Base-by-base conservation (phyloP, 2,329 filamentous ascomycete species). In the Venturia oleaginea region DNA sequence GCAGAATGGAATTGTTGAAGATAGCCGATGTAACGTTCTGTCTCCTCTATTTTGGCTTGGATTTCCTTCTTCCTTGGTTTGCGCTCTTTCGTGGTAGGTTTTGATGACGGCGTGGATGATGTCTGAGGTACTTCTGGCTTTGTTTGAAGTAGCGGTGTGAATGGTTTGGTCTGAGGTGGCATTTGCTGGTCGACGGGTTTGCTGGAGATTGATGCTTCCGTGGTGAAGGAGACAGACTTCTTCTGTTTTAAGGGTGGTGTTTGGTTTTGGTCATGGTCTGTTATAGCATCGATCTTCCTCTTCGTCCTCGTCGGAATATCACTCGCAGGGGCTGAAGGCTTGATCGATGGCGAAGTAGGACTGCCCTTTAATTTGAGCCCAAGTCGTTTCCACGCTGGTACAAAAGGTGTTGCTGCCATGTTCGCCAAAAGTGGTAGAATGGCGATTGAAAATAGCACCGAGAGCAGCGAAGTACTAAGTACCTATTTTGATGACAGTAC, bases 1-100 rank as follows among this genome's bases (percentile, higher is more conserved):
- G 86, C 83, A 64, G 82, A 83, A 76, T 90, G 82, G 82, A 92
- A 96, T 72, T 87, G 85, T 59, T 81, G 81, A 55, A 97, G 83
- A 73, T 97, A 97, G 63, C 84, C 81, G 19, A 95, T 80, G 65
- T 91, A 87, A 17, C 42, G 42, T 37, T 57, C 64, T 68, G 69
- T 54, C 67, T 71, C 38, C 68, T 64, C 43, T 68, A 64, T 76
- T 69, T 60, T 71, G 64, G 19, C 70, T 63, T 65, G 34, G n/a
- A 32, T 46, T 6, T 32, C 32, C 27, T 65, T 65, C 61, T 65
- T 54, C n/a, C 32, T 55, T 32, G n/a, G 30, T 54, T 66, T 66
- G 32, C 38, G 32, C 30, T 60, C 19, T 57, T 65, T 62, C 37
- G 34, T 8, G 19, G 24, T 24, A 22, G 34, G 17, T 19, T 64